Evolutionary conservation across 2,329 filamentous ascomycete species (phyloP), one percentile per base, ranked within the genome.

Genomic region (Boeremia exigua): DNA sequence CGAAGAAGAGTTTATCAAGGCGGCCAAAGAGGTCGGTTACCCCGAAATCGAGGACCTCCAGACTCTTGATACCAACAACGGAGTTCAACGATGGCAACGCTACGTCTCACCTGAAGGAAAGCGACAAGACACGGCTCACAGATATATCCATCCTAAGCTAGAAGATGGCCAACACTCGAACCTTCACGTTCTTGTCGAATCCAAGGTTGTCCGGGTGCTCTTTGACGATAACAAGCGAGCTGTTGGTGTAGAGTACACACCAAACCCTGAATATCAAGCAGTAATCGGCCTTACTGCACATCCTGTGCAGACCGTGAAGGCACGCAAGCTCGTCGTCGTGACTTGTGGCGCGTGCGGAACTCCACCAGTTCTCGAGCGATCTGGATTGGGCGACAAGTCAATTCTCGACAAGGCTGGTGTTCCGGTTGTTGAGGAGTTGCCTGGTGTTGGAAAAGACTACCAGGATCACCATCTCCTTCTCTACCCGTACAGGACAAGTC

Each of bases 361-460:
- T 0, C 84, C 85, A 0, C 70, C 74, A 0, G 78, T 89, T 1
- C 79, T 89, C 0, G 85, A 89, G 67, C 76, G 86, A 17, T 89
- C 86, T 0, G 87, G 87, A 7, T 65, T 89, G 1, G 86, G 85
- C n/a, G 76, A 78, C 39, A 73, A 78, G 0, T 75, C 80, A 1
- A 63, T 86, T 6, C 77, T 88, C 9, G 54, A 65, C 11, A 77
- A 77, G 45, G 80, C 84, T 57, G 75, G 78, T 6, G 86, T 89
- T 59, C 67, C 78, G 1, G 71, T 83, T 0, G 62, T 86, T 10
- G 77, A 81, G 10, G 79, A 88, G 58, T 80, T 86, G 1, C 81
- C 82, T 0, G 84, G 87, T 27, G 86, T 90, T 6, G 87, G 87
- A 4, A 82, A 82, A 55, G 86, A 89, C 70, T 79, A 89, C 15